Percentiles rank a stretch among this genome's conserved stretches.
Conservation (phyloP, 129 eudicot species). For the Lactuca sativa region DNA sequence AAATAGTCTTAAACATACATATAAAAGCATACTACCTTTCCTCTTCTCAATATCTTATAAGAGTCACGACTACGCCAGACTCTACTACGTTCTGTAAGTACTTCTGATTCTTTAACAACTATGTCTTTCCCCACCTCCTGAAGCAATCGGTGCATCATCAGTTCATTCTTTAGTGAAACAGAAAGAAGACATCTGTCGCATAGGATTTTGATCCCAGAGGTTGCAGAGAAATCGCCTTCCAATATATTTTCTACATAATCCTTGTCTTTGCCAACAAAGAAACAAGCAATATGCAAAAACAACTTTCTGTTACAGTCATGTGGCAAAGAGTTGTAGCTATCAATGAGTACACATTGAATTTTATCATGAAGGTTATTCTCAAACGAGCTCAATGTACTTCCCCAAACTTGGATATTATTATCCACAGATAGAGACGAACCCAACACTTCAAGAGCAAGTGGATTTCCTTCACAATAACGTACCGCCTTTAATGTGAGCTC, state of each 20-base stretch:
- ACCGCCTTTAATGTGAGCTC: neutral
- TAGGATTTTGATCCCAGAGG: constrained; percentile 12
- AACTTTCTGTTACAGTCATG: constrained; percentile 14
- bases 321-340: constrained; percentile 11
- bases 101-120: constrained; percentile 24
- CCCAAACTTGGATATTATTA: neutral
- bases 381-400: neutral
- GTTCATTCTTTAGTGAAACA: neutral
- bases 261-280: constrained; percentile 33
- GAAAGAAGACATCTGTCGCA: constrained; percentile 15
- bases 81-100: neutral
- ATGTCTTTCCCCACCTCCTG: constrained; percentile 29
- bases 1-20: neutral
- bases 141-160: constrained; percentile 30
- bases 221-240: constrained; percentile 14
- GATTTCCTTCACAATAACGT: constrained; percentile 24
- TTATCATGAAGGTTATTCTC: no score
- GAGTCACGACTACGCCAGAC: constrained; percentile 28
- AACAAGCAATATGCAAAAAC: constrained; percentile 45
- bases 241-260: neutral
- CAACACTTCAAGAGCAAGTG: constrained; percentile 28
- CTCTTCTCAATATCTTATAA: constrained; percentile 9
- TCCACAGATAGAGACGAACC: constrained; percentile 3
- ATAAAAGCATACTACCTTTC: constrained; percentile 1
- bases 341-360: neutral